Base-by-base conservation (phyloP, 371 early-diverging fungal genomes). In the Syncephalis plumigaleata region DNA sequence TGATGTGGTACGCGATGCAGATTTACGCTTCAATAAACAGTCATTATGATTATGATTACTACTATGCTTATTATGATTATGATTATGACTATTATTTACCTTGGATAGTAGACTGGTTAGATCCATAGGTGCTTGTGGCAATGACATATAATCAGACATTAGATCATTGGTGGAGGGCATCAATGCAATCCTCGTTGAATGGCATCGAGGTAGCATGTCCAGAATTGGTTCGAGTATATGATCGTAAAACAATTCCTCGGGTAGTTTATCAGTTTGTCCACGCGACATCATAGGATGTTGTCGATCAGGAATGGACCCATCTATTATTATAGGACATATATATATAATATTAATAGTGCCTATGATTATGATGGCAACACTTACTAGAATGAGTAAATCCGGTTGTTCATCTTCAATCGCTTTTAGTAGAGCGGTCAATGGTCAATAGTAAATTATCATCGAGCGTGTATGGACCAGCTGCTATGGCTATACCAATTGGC, bases 401-500 rank as follows among this genome's bases (percentile, higher is more conserved):
- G 94, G 92, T 39, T 62, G 54, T 2, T 82, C 73, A 9, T 55
- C 46, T 23, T 59, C 43, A 36, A 81, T 67, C 15, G 66, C 67
- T 0, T 66, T 56, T 13, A 84, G 57, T 25, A 94, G 59, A 5
- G 73, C 87, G 9, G 68, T 66, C 46, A 91, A 64, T 0, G 91
- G 87, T 49, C 81, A 74, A 94, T 15, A 69, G 57, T 9, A 89
- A 62, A 51, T 80, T 78, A 46, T 70, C 78, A 13, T 73, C 71
- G 26, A 87, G 52, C 2, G 90, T 87, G 55, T 70, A 94, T 2
- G 94, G 94, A 0, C 94, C 94, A 0, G 81, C 59, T 2, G 90
- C 84, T 11, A 79, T 59, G 9, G 84, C 50, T 16, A 88, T 68
- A 31, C 68, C 74, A 5, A 84, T 51, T 9, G 84, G 77, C 27